These are phyloP conservation scores for Leptosphaerulina australis DNA, from an alignment of 2,329 filamentous ascomycete genomes.

Conservation along the genomic window DNA sequence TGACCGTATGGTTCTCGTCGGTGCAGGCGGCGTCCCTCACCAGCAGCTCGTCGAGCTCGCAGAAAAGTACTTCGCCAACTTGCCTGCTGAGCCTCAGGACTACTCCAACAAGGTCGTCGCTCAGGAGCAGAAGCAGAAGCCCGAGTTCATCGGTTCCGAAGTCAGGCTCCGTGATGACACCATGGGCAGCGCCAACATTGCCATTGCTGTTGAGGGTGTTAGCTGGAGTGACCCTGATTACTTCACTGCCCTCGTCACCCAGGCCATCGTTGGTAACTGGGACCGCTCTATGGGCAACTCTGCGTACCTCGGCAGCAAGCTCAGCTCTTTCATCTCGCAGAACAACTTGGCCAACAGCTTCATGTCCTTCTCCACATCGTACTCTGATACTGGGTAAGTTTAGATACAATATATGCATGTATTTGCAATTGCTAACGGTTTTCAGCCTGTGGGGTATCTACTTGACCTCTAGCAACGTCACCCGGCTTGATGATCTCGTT, in stretches of 20 bases:
- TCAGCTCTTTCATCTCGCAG: slow-evolving; percentile 92
- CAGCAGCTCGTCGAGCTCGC: slow-evolving; percentile 92
- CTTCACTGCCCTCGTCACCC: slow-evolving; percentile 95
- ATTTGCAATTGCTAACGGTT: slow-evolving; percentile 35
- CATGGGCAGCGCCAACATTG: slow-evolving; percentile 94
- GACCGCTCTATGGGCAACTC: slow-evolving; percentile 98
- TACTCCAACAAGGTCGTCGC: slow-evolving; percentile 73
- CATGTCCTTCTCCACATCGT: slow-evolving; percentile 99
- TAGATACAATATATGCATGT: not conserved
- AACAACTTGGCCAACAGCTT: slow-evolving; percentile 98
- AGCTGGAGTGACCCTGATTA: slow-evolving; percentile 99
- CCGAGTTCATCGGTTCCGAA: slow-evolving; percentile 96
- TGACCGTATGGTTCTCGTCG: slow-evolving; percentile 98
- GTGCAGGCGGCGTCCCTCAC: slow-evolving; percentile 92
- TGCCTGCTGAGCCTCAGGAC: slow-evolving; percentile 77
- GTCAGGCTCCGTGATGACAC: slow-evolving; percentile 95
- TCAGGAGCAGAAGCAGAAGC: slow-evolving; percentile 80
- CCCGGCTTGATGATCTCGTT: slow-evolving; percentile 88
- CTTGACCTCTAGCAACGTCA: slow-evolving; percentile 88
- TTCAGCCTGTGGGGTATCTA: slow-evolving; percentile 98
- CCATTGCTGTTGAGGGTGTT: slow-evolving; percentile 97
- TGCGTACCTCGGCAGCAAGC: slow-evolving; percentile 96
- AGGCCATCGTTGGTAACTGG: slow-evolving; percentile 99
- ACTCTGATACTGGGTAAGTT: slow-evolving; percentile 95
- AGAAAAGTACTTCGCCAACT: slow-evolving; percentile 88